Evolutionary conservation across 176 grass and related monocot species (phyloP).

Genomic region (Avena sativa): DNA sequence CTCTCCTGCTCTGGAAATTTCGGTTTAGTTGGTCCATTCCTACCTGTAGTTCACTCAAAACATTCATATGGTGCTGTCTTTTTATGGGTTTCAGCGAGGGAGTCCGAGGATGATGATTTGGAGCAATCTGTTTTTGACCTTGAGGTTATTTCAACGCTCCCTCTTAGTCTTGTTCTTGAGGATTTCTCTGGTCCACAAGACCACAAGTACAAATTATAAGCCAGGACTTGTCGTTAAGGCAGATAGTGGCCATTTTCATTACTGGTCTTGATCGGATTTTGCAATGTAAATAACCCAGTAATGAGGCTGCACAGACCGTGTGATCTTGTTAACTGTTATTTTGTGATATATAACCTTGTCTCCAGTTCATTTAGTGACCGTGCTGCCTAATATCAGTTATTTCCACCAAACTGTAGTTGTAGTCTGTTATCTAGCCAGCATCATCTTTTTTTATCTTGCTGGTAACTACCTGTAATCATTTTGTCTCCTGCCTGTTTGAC

Average conservation of each 20-base stretch:
- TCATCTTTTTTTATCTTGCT: conserved; percentile 3
- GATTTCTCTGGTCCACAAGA: background rate
- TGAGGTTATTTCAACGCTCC: conserved; percentile 43
- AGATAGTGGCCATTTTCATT: background rate
- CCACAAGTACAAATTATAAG: background rate
- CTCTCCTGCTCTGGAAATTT: background rate
- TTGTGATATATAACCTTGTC: background rate
- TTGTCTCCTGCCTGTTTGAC: conserved; percentile 33
- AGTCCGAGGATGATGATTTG: conserved; percentile 70
- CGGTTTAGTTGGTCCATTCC: background rate
- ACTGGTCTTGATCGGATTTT: background rate
- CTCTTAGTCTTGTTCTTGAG: background rate
- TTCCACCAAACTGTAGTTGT: background rate
- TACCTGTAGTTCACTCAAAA: background rate
- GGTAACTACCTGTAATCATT: conserved; percentile 1
- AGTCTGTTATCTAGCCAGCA: background rate
- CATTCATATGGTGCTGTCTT: background rate
- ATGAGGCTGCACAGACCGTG: background rate
- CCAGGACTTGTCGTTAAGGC: too few relatives aligned
- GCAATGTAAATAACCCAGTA: background rate
- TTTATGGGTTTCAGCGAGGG: conserved; percentile 32
- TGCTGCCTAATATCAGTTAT: background rate
- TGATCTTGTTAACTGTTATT: background rate
- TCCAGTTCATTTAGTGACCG: background rate
- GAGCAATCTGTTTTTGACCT: conserved; percentile 76